Conservation (phyloP, 2,329 filamentous ascomycete genomes). For the Cercospora janseana region DNA sequence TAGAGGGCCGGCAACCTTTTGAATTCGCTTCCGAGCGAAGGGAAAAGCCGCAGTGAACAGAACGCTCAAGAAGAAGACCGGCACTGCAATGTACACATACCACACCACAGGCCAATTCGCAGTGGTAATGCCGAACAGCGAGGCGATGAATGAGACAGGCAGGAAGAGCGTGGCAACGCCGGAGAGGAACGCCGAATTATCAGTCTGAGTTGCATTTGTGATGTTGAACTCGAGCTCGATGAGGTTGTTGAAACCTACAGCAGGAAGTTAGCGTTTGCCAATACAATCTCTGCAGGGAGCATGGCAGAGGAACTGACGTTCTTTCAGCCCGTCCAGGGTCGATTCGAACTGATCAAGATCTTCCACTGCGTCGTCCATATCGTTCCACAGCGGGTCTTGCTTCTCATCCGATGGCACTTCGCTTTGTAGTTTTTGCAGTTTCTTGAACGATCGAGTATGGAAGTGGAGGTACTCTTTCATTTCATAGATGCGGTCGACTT, state of each 20-base stretch:
- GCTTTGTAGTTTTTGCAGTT: constrained; percentile 38
- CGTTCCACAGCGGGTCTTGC: constrained; percentile 37
- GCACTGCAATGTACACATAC: constrained; percentile 38
- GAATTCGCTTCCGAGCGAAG: constrained; percentile 29
- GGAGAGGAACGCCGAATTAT: constrained; percentile 37
- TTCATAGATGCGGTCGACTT: constrained; percentile 40
- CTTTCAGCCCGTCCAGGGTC: constrained; percentile 37
- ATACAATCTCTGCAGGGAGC: background rate
- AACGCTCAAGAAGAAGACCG: constrained; percentile 33
- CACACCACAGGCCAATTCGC: constrained; percentile 34
- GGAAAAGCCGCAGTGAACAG: constrained; percentile 35
- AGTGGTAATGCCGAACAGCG: constrained; percentile 40
- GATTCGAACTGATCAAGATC: constrained; percentile 40
- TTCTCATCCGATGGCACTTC: constrained; percentile 34
- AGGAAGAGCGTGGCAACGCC: constrained; percentile 40
- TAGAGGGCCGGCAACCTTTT: constrained; percentile 31
- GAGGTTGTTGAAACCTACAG: constrained; percentile 38
- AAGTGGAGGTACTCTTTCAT: constrained; percentile 40
- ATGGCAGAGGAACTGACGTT: constrained; percentile 27
- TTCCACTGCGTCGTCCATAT: constrained; percentile 39
- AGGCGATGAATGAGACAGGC: constrained; percentile 38
- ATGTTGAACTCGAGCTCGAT: constrained; percentile 44
- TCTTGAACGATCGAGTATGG: constrained; percentile 37
- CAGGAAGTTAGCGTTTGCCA: constrained; percentile 3
- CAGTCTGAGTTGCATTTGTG: constrained; percentile 38